Evolutionary conservation across 441 rosid genomes (phyloP).

Genomic region (Melastoma candidum): DNA sequence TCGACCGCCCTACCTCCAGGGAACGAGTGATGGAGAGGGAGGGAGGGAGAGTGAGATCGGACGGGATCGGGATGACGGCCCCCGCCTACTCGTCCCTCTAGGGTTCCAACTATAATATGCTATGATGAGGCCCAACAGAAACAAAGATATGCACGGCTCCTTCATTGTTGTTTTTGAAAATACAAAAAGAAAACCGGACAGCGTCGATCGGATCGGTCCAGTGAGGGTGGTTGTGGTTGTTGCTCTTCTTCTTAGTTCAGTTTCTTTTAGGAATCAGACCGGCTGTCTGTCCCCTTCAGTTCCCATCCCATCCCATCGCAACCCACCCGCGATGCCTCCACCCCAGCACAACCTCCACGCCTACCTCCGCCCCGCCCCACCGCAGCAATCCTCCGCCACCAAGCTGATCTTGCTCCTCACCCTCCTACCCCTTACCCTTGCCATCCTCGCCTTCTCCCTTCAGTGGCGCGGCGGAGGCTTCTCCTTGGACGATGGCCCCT

Average conservation of each 20-base stretch:
- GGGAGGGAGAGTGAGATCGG: slow-evolving; percentile 2
- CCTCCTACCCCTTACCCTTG: slow-evolving; percentile 76
- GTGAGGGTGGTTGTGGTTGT: no score
- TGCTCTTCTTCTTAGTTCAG: no score
- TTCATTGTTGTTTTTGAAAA: no score
- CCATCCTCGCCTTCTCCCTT: slow-evolving; percentile 74
- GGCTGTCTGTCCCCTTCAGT: not conserved
- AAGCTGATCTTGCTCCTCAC: slow-evolving; percentile 77
- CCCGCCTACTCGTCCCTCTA: no score
- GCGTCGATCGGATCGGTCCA: no score
- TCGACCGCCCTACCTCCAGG: slow-evolving; percentile 17
- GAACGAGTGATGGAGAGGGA: not conserved
- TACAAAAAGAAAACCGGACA: no score
- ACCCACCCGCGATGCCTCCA: slow-evolving; percentile 39
- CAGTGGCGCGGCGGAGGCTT: slow-evolving; percentile 71
- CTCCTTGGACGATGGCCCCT: slow-evolving; percentile 38
- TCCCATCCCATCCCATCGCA: not conserved
- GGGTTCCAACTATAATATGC: no score
- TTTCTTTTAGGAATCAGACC: not conserved
- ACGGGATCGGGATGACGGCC: no score
- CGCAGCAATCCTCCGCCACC: slow-evolving; percentile 40
- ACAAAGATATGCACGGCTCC: no score
- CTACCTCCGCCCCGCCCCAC: slow-evolving; percentile 29
- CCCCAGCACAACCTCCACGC: slow-evolving; percentile 36
- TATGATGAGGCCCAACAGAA: no score